Evolutionary conservation across 352 stramenopile genomes (phyloP).

Genomic region (Ophiocytium majus): DNA sequence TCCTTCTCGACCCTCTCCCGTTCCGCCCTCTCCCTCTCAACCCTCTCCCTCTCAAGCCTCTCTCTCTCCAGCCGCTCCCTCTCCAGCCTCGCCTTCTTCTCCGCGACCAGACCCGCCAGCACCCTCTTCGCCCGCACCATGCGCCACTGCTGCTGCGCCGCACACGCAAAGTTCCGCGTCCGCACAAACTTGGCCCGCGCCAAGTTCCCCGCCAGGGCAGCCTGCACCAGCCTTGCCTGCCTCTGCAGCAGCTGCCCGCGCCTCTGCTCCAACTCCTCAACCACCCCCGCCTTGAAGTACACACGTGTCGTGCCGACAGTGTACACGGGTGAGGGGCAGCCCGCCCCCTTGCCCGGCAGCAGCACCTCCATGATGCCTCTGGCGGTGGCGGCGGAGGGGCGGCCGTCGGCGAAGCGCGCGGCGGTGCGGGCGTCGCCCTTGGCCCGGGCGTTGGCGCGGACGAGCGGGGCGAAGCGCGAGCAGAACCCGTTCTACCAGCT

Average conservation of each 20-base stretch:
- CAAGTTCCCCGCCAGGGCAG: slow-evolving; percentile 29
- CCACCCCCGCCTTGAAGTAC: slow-evolving; percentile 43
- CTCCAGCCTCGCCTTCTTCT: slow-evolving; percentile 28
- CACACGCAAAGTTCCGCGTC: not conserved
- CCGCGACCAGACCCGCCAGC: slow-evolving; percentile 8
- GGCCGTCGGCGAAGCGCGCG: not conserved
- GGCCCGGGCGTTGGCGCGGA: not conserved
- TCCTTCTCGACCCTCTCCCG: slow-evolving; percentile 16
- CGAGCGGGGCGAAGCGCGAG: slow-evolving; percentile 30
- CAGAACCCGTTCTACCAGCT: slow-evolving; percentile 61
- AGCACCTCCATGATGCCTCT: slow-evolving; percentile 29
- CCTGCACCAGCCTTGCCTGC: slow-evolving; percentile 23
- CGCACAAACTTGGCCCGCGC: slow-evolving; percentile 28
- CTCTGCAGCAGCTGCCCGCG: slow-evolving; percentile 25
- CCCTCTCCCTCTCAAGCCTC: not conserved
- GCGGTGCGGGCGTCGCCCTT: not conserved
- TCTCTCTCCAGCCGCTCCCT: not conserved
- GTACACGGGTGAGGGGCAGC: slow-evolving; percentile 3
- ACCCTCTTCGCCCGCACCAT: slow-evolving; percentile 28
- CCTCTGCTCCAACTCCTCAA: slow-evolving; percentile 38
- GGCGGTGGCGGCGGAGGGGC: no score
- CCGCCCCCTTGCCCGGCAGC: slow-evolving; percentile 25
- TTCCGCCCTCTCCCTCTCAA: slow-evolving; percentile 22
- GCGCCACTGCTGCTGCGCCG: slow-evolving; percentile 25
- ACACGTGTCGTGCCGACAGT: slow-evolving; percentile 34